phyloP scores from a whole-genome alignment of 169 alveolate genomes.

The Fabrea salina region DNA sequence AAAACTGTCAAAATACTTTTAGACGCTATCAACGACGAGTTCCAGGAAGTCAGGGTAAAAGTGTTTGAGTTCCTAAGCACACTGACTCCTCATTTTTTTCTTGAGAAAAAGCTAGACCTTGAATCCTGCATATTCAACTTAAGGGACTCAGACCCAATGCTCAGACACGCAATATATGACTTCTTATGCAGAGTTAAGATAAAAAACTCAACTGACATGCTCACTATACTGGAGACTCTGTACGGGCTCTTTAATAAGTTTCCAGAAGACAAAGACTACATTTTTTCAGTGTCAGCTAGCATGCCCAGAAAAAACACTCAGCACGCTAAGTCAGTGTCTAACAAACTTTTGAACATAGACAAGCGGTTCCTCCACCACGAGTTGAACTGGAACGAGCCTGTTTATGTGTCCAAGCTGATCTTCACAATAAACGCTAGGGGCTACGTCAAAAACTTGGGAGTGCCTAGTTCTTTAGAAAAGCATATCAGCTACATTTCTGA shows the following conservation, averaged over 20 bases:
- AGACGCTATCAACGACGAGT: conserved; percentile 25
- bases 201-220: background rate
- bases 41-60: conserved; percentile 10
- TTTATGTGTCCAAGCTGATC: conserved; percentile 22
- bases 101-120: conserved; percentile 18
- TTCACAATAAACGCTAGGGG: conserved; percentile 10
- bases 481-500: conserved; percentile 23
- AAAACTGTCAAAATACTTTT: background rate
- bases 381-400: conserved; percentile 2
- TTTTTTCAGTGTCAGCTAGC: background rate
- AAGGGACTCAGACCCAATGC: conserved; percentile 14
- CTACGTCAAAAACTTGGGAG: background rate
- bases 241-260: background rate
- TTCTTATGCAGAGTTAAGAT: background rate
- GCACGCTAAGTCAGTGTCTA: background rate
- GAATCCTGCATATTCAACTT: conserved; percentile 28
- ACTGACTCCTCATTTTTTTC: conserved; percentile 10
- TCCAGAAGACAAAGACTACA: conserved; percentile 20
- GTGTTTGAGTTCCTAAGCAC: conserved; percentile 2
- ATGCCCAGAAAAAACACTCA: conserved; percentile 17
- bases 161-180: conserved; percentile 34
- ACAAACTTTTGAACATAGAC: background rate
- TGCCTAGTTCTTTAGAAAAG: conserved; percentile 25
- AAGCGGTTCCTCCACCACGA: conserved; percentile 15
- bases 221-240: background rate